Conservation (phyloP, 495 filamentous ascomycete species). For the Choiromyces venosus region DNA sequence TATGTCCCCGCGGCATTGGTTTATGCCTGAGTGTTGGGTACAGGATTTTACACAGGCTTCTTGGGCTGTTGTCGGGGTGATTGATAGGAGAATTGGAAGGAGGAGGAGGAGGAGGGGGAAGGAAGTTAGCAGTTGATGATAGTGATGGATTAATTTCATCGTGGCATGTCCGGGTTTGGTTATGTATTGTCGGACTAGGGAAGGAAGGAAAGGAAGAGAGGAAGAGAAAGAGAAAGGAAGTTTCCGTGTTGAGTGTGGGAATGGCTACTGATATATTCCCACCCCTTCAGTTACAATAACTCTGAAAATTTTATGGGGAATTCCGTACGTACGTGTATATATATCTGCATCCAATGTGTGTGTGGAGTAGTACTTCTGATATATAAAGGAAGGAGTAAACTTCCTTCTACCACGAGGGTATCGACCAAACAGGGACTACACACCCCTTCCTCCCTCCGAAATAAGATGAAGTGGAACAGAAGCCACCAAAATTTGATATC, state of each 20-base stretch:
- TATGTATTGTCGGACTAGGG: background rate
- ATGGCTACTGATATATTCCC: background rate
- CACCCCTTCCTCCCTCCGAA: background rate
- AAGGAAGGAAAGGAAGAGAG: background rate
- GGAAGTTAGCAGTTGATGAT: background rate
- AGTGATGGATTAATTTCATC: background rate
- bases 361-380: background rate
- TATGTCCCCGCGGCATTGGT: slow-evolving; percentile 21
- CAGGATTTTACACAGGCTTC: slow-evolving; percentile 26
- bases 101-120: background rate
- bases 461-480: background rate
- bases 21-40: slow-evolving; percentile 23
- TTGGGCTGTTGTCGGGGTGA: slow-evolving; percentile 9
- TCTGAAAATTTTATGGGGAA: background rate
- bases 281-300: background rate
- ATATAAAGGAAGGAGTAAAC: background rate
- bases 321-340: background rate
- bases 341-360: background rate
- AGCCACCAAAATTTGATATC: background rate
- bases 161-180: background rate
- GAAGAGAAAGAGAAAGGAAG: background rate
- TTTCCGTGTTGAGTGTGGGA: background rate
- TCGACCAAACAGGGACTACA: background rate
- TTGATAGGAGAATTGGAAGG: background rate
- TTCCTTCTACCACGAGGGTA: background rate